Conservation (phyloP, 768 basidiomycete species). For the Dentipellis sp. region DNA sequence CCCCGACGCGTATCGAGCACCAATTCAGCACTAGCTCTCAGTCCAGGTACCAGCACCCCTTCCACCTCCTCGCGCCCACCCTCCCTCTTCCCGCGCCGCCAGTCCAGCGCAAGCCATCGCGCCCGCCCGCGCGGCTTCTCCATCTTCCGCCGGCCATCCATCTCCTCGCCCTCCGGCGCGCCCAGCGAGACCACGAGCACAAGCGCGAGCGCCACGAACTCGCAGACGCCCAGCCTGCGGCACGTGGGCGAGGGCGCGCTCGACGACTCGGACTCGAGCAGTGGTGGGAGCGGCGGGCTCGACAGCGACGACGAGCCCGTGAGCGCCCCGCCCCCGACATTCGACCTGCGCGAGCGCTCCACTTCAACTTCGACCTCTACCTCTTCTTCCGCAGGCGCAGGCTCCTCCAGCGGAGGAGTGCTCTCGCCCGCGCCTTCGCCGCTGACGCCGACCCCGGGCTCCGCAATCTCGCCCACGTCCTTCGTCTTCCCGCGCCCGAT, state of each 20-base stretch:
- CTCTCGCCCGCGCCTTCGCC: neutral
- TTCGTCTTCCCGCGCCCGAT: constrained; percentile 16
- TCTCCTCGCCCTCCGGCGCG: constrained; percentile 25
- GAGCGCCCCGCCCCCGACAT: neutral
- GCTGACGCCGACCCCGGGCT: neutral
- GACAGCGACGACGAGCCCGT: constrained; percentile 16
- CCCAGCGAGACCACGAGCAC: constrained; percentile 25
- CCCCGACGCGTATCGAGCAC: constrained; percentile 7
- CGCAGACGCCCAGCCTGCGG: constrained; percentile 29
- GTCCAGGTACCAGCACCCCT: constrained; percentile 9
- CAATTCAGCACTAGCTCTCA: constrained; percentile 1
- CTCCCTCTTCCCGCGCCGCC: constrained; percentile 10
- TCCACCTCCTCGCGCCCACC: constrained; percentile 6
- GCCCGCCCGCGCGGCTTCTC: constrained; percentile 18
- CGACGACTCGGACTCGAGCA: constrained; percentile 66
- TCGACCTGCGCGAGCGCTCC: neutral
- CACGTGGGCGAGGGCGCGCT: constrained; percentile 73
- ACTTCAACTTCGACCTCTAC: neutral
- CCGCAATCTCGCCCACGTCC: constrained; percentile 27
- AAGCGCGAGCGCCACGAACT: constrained; percentile 10
- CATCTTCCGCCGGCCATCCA: constrained; percentile 36
- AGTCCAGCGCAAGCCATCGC: constrained; percentile 8
- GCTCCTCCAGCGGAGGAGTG: neutral
- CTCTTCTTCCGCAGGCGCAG: neutral
- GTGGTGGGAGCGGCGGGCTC: constrained; percentile 16